phyloP scores from a whole-genome alignment of 352 stramenopile species.

The Phytopythium chamaehyphon region DNA sequence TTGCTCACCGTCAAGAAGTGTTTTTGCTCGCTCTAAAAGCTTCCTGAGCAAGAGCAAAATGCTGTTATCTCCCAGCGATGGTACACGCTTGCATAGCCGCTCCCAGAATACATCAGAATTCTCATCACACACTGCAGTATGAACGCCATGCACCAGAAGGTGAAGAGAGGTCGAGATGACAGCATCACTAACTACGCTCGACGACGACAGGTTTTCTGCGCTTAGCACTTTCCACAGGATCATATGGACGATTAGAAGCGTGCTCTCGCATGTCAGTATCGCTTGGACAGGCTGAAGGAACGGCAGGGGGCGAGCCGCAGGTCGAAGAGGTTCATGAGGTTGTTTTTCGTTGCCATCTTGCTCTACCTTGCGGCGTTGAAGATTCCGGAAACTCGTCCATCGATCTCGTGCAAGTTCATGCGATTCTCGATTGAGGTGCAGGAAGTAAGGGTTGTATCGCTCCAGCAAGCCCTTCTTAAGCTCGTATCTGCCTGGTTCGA shows the following conservation, averaged over 20 bases:
- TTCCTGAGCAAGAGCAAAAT: slow-evolving; percentile 19
- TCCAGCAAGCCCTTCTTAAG: slow-evolving; percentile 70
- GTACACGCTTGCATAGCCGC: slow-evolving; percentile 31
- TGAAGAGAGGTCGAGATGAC: slow-evolving; percentile 82
- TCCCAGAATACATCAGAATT: slow-evolving; percentile 44
- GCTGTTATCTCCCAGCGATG: slow-evolving; percentile 25
- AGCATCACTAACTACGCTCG: slow-evolving; percentile 62
- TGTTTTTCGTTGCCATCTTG: slow-evolving; percentile 6
- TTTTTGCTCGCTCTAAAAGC: slow-evolving; percentile 21
- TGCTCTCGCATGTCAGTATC: slow-evolving; percentile 66
- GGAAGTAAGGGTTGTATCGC: slow-evolving; percentile 84
- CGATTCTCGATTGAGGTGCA: slow-evolving; percentile 80
- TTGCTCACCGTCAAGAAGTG: slow-evolving; percentile 71
- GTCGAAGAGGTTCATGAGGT: slow-evolving; percentile 39
- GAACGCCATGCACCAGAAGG: slow-evolving; percentile 72
- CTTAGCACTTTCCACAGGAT: slow-evolving; percentile 60
- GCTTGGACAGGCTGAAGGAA: slow-evolving; percentile 55
- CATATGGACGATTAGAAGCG: slow-evolving; percentile 54
- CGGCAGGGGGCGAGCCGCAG: slow-evolving; percentile 27
- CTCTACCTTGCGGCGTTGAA: slow-evolving; percentile 26
- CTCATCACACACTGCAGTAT: slow-evolving; percentile 34
- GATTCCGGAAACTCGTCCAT: slow-evolving; percentile 74
- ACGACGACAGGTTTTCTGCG: slow-evolving; percentile 23
- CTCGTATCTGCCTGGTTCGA: slow-evolving; percentile 79
- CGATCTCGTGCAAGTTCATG: slow-evolving; percentile 80